These are phyloP conservation scores for Linnemannia hyalina DNA, from an alignment of 192 early-diverging fungal genomes.

Conservation along the genomic window DNA sequence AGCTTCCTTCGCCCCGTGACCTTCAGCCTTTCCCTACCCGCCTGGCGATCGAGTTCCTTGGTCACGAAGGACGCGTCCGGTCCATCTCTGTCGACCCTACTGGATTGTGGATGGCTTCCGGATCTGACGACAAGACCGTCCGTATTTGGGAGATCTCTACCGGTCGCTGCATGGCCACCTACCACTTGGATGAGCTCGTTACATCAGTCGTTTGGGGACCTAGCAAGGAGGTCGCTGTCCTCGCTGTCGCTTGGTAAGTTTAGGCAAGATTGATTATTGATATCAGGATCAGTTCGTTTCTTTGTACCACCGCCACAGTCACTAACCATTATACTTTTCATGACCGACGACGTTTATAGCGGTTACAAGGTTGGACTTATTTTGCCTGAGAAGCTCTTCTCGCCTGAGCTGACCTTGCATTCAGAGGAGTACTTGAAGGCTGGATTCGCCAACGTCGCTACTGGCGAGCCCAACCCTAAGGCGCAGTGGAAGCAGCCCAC, in stretches of 20 bases:
- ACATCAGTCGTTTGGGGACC: slow-evolving; percentile 92
- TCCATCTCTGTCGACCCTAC: slow-evolving; percentile 89
- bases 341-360: slow-evolving; percentile 18
- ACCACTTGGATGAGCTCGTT: slow-evolving; percentile 79
- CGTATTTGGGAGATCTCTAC: slow-evolving; percentile 93
- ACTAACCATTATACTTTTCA: neutral
- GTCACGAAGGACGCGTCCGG: slow-evolving; percentile 88
- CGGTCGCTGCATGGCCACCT: slow-evolving; percentile 86
- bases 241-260: slow-evolving; percentile 76
- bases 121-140: slow-evolving; percentile 91
- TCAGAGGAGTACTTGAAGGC: slow-evolving; percentile 61
- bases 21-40: slow-evolving; percentile 93
- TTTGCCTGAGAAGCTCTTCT: slow-evolving; percentile 55
- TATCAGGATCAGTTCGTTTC: neutral
- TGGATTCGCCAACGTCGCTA: slow-evolving; percentile 55
- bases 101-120: slow-evolving; percentile 92
- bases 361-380: slow-evolving; percentile 60
- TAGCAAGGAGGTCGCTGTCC: slow-evolving; percentile 77
- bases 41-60: slow-evolving; percentile 82
- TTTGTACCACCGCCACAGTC: neutral
- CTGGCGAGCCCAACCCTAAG: slow-evolving; percentile 28
- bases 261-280: neutral
- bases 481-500: slow-evolving; percentile 55
- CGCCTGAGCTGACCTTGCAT: slow-evolving; percentile 55
- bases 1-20: slow-evolving; percentile 94